Evolutionary conservation across 306 rosid species (phyloP).

Genomic region (Arachis stenosperma): DNA sequence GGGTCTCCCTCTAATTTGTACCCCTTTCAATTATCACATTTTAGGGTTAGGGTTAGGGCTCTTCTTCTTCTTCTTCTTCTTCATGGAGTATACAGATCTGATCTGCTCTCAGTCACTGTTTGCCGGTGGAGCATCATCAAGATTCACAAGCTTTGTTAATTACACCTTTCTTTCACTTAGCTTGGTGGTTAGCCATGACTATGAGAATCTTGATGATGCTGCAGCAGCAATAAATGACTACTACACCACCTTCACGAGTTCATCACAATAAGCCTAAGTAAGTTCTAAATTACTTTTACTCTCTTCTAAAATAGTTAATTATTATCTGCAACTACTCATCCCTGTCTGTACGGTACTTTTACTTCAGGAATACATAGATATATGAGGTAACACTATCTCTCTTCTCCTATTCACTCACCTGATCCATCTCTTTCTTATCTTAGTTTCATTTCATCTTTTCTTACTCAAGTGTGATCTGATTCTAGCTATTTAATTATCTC

Average conservation of each 20-base stretch:
- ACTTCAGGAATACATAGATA: conserved; percentile 30
- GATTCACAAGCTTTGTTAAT: conserved; percentile 67
- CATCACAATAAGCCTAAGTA: too few species aligned
- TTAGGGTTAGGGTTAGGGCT: conserved; percentile 59
- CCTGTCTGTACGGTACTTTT: conserved; percentile 22
- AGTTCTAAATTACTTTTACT: too few species aligned
- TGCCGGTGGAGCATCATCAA: conserved; percentile 93
- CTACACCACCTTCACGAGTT: too few species aligned
- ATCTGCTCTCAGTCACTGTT: conserved; percentile 41
- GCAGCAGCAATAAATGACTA: conserved; percentile 77
- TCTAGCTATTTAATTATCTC: too few species aligned
- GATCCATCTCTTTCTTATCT: not conserved
- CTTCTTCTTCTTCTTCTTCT: not conserved
- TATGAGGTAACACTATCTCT: conserved; percentile 22
- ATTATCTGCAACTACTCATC: too few species aligned
- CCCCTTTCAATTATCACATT: too few species aligned
- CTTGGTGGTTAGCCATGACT: conserved; percentile 34
- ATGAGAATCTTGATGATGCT: conserved; percentile 97
- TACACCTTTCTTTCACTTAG: conserved; percentile 37
- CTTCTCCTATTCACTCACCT: conserved; percentile 7
- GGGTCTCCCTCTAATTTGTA: too few species aligned
- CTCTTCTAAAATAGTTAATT: too few species aligned
- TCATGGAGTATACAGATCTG: conserved; percentile 32
- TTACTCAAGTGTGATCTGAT: too few species aligned
- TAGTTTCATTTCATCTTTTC: too few species aligned